A percentile compares a stretch with the other conserved stretches of the same genome.
Conservation (phyloP, 2,329 filamentous ascomycete species). For the Ophiocordyceps camponoti-floridani region DNA sequence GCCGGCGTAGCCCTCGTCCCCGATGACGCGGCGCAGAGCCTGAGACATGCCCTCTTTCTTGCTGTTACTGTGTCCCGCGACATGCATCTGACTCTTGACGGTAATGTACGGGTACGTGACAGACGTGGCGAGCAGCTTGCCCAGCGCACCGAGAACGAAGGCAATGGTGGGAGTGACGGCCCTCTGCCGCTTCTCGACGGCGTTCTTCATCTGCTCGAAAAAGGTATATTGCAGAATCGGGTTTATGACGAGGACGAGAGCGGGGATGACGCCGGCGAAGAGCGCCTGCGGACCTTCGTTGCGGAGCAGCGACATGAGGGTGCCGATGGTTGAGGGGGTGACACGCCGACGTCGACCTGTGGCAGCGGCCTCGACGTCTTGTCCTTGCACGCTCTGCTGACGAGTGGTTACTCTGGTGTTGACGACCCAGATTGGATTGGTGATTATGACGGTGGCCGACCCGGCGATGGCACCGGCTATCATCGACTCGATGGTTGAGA, state of each 20-base stretch:
- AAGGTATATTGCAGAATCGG: slow-evolving; percentile 97
- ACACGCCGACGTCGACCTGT: slow-evolving; percentile 18
- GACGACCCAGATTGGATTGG: slow-evolving; percentile 98
- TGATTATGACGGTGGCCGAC: slow-evolving; percentile 83
- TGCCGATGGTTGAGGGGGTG: slow-evolving; percentile 58
- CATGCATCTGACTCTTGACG: slow-evolving; percentile 94
- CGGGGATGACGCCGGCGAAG: slow-evolving; percentile 84
- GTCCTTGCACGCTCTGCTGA: slow-evolving; percentile 35
- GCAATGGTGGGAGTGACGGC: slow-evolving; percentile 68
- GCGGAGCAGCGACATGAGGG: slow-evolving; percentile 59
- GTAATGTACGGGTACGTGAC: slow-evolving; percentile 99
- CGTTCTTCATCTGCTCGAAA: slow-evolving; percentile 95
- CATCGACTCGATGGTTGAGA: slow-evolving; percentile 88
- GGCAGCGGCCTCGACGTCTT: slow-evolving; percentile 21
- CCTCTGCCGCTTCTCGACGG: slow-evolving; percentile 52
- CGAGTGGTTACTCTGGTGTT: slow-evolving; percentile 97
- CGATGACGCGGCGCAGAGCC: slow-evolving; percentile 61
- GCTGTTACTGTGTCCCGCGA: slow-evolving; percentile 54
- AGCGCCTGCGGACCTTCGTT: slow-evolving; percentile 74
- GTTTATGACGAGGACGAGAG: slow-evolving; percentile 89
- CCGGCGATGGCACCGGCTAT: slow-evolving; percentile 87
- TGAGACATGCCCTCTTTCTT: slow-evolving; percentile 66
- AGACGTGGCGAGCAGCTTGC: slow-evolving; percentile 83
- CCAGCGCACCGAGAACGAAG: slow-evolving; percentile 79
- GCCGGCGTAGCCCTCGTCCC: slow-evolving; percentile 78